These are phyloP conservation scores for Scutellaria barbata DNA, from an alignment of 257 asterid genomes.

Conservation along the genomic window DNA sequence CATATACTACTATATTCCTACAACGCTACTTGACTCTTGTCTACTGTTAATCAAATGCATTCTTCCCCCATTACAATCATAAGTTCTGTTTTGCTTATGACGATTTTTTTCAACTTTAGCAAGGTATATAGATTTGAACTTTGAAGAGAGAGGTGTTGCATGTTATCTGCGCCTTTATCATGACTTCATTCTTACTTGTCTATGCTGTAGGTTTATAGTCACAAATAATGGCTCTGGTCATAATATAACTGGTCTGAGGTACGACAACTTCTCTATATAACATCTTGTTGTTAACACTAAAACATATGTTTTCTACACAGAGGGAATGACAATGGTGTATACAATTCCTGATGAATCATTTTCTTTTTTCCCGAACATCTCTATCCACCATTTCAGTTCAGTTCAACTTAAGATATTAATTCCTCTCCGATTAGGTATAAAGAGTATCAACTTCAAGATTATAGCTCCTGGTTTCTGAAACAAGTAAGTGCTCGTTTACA, in stretches of 20 bases:
- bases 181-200: slow-evolving; percentile 9
- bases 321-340: background rate
- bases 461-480: slow-evolving; percentile 90
- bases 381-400: background rate
- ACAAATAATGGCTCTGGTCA: slow-evolving; percentile 94
- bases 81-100: background rate
- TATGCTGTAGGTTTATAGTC: slow-evolving; percentile 71
- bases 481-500: slow-evolving; percentile 50
- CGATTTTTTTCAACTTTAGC: background rate
- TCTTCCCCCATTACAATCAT: background rate
- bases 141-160: background rate
- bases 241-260: slow-evolving; percentile 75
- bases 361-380: background rate
- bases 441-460: slow-evolving; percentile 93
- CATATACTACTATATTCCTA: background rate
- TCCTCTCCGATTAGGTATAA: slow-evolving; percentile 58
- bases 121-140: background rate
- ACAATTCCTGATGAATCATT: background rate
- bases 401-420: background rate
- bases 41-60: background rate
- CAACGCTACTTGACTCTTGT: slow-evolving; percentile 1
- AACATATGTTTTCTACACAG: background rate
- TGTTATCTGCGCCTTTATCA: background rate
- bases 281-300: background rate
- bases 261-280: slow-evolving; percentile 18